phyloP scores from a whole-genome alignment of 2,329 filamentous ascomycete species.

The Fusarium secorum region DNA sequence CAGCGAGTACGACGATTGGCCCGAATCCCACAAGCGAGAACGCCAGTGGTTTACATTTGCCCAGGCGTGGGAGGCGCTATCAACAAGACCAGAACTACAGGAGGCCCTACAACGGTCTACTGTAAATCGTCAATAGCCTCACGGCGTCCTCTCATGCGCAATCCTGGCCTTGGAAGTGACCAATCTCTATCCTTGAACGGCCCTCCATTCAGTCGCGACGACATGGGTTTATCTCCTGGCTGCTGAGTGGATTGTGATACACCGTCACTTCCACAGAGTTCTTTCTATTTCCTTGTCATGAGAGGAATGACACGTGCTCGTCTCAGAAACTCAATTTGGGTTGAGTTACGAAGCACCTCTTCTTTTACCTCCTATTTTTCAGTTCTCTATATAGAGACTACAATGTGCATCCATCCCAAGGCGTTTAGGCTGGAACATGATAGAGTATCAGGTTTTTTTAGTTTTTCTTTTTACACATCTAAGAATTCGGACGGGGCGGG shows the following conservation, averaged over 20 bases:
- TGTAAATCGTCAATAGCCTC: constrained; percentile 57
- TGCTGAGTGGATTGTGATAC: neutral
- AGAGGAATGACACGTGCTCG: constrained; percentile 12
- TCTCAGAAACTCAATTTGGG: neutral
- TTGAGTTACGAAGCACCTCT: neutral
- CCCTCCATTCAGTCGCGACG: neutral
- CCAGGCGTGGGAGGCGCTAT: constrained; percentile 80
- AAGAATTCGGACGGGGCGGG: constrained; percentile 36
- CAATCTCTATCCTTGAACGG: neutral
- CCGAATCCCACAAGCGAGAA: constrained; percentile 89
- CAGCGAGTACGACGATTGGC: constrained; percentile 87
- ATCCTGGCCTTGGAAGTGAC: neutral
- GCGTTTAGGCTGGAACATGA: constrained; percentile 46
- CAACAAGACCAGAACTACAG: constrained; percentile 82
- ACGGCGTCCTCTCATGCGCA: neutral
- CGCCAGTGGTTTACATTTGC: constrained; percentile 88
- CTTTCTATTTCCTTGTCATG: constrained; percentile 13
- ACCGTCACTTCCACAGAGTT: neutral
- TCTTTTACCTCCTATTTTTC: constrained; percentile 17
- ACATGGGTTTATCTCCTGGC: neutral
- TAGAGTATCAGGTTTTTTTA: constrained; percentile 38
- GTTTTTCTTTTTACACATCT: constrained; percentile 26
- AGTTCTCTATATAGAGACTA: constrained; percentile 30
- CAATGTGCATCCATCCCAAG: constrained; percentile 41
- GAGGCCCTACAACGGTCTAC: constrained; percentile 86